These are phyloP conservation scores for Talaromyces islandicus DNA, from an alignment of 2,329 filamentous ascomycete species.

Conservation along the genomic window DNA sequence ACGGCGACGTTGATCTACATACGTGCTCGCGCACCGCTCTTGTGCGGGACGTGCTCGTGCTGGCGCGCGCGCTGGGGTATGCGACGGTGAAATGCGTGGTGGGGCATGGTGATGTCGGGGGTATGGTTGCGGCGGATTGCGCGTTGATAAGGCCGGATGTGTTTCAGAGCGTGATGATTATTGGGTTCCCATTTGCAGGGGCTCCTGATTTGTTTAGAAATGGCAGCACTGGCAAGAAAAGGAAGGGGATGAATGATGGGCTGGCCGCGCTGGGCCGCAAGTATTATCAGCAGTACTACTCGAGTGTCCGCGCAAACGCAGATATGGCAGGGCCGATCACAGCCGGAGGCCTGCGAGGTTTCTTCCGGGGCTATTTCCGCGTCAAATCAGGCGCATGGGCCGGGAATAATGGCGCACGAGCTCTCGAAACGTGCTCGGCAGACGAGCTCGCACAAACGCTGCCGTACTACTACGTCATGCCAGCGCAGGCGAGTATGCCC, in stretches of 20 bases:
- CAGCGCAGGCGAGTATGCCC: slow-evolving; percentile 52
- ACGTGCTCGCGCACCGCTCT: slow-evolving; percentile 55
- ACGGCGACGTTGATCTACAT: slow-evolving; percentile 48
- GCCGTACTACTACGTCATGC: slow-evolving; percentile 66
- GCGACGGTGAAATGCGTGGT: slow-evolving; percentile 53
- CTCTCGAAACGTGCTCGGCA: slow-evolving; percentile 47
- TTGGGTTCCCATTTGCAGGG: slow-evolving; percentile 61
- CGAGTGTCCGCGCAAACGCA: slow-evolving; percentile 26
- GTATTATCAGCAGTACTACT: slow-evolving; percentile 61
- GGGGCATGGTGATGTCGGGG: slow-evolving; percentile 62
- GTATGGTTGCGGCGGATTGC: slow-evolving; percentile 53
- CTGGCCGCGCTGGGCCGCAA: slow-evolving; percentile 54
- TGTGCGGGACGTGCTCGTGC: slow-evolving; percentile 56
- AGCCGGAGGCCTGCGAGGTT: slow-evolving; percentile 46
- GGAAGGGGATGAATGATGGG: slow-evolving; percentile 44
- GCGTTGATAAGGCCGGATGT: slow-evolving; percentile 60
- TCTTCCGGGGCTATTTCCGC: slow-evolving; percentile 62
- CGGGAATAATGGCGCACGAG: slow-evolving; percentile 32
- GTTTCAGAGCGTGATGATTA: slow-evolving; percentile 56
- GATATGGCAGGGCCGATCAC: slow-evolving; percentile 37
- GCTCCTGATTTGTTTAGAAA: slow-evolving; percentile 44
- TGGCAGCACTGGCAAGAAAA: slow-evolving; percentile 1
- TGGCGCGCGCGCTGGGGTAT: slow-evolving; percentile 58
- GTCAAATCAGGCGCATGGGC: slow-evolving; percentile 60
- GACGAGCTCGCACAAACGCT: slow-evolving; percentile 49